Evolutionary conservation across 208 protist species (phyloP).

Genomic region (Wallacemonas sp.): DNA sequence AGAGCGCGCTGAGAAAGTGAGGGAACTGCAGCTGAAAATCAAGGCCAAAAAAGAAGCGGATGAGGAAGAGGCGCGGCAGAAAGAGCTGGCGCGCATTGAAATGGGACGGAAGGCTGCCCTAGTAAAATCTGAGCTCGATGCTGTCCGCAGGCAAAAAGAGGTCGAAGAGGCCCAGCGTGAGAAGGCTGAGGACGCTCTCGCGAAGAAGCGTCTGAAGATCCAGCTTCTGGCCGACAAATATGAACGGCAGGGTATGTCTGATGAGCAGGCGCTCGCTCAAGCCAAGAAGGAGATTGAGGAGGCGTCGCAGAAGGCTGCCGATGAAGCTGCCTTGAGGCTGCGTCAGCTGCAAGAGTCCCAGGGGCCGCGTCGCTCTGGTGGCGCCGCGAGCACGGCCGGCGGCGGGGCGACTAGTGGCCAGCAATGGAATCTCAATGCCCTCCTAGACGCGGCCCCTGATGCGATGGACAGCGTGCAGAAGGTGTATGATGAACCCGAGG

Average conservation of each 20-base stretch:
- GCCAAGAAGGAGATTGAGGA: constrained; percentile 59
- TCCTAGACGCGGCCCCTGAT: constrained; percentile 12
- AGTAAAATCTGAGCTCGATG: constrained; percentile 49
- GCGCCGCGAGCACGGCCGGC: not conserved
- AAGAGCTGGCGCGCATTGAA: constrained; percentile 58
- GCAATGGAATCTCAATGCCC: constrained; percentile 35
- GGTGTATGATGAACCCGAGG: constrained; percentile 26
- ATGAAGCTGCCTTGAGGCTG: constrained; percentile 26
- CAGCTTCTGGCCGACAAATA: constrained; percentile 73
- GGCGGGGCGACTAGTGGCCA: not conserved
- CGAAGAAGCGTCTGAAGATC: constrained; percentile 51
- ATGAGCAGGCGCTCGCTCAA: constrained; percentile 43
- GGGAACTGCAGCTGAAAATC: constrained; percentile 59
- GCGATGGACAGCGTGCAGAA: constrained; percentile 14
- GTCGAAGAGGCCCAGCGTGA: constrained; percentile 40
- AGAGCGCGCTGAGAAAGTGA: constrained; percentile 68
- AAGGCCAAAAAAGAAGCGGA: constrained; percentile 52
- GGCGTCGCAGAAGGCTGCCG: constrained; percentile 19
- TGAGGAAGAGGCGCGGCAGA: constrained; percentile 38
- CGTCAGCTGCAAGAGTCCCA: constrained; percentile 4
- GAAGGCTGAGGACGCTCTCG: constrained; percentile 54
- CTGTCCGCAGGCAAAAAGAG: constrained; percentile 47
- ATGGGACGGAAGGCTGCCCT: constrained; percentile 57
- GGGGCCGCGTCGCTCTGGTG: not conserved
- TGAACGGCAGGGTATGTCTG: constrained; percentile 44